A percentile compares a stretch with the other conserved stretches of the same genome.
Evolutionary conservation across 441 rosid genomes (phyloP).

Genomic region (Isatis lusitanica): DNA sequence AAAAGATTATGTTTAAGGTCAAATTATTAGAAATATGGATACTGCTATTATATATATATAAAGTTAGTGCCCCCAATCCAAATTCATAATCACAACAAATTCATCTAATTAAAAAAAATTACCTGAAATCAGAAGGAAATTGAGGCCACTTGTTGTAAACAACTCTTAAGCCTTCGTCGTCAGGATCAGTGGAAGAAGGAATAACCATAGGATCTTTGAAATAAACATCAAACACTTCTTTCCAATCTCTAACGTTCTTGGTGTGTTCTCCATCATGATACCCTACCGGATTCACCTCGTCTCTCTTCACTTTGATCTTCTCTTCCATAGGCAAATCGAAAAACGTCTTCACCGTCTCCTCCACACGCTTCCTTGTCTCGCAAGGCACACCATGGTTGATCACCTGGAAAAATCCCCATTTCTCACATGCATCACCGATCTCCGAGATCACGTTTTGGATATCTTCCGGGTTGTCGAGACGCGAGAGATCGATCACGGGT

Average conservation of each 20-base stretch:
- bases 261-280: constrained; percentile 74
- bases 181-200: constrained; percentile 46
- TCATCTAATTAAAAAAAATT: background rate
- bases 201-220: constrained; percentile 43
- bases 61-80: background rate
- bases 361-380: constrained; percentile 34
- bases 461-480: constrained; percentile 14
- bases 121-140: constrained; percentile 46
- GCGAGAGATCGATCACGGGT: constrained; percentile 51
- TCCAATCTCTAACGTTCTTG: constrained; percentile 74
- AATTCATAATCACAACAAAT: background rate
- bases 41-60: no score
- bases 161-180: constrained; percentile 45
- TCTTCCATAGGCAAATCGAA: constrained; percentile 48
- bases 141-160: constrained; percentile 62
- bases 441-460: constrained; percentile 36
- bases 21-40: background rate
- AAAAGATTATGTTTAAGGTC: background rate
- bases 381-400: constrained; percentile 55
- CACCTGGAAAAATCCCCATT: constrained; percentile 65
- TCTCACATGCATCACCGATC: constrained; percentile 53
- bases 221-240: constrained; percentile 56
- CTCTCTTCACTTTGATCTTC: constrained; percentile 58
- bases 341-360: constrained; percentile 40
- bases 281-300: constrained; percentile 55